Evolutionary conservation across 2,329 filamentous ascomycete species (phyloP), one percentile per base, ranked within the genome.

Genomic region (Diaporthe vaccinii): DNA sequence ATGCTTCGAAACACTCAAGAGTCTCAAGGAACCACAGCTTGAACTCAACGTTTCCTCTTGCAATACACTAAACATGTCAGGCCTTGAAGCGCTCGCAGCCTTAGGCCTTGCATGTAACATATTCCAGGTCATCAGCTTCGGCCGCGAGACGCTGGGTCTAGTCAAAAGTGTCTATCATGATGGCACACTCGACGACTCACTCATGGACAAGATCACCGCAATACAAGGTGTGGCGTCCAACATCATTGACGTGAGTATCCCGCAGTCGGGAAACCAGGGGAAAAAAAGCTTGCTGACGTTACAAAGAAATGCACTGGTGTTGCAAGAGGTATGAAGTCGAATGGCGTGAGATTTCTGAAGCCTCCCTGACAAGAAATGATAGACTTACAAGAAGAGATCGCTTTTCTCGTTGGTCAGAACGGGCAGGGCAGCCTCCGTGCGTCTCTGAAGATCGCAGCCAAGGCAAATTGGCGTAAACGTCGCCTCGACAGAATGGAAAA

Each of bases 121-220:
- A 3, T 34, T 67, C 12, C 61, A 67, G 61, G 25, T 28, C 17
- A 34, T 67, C 41, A 67, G 61, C 61, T 67, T 67, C 20, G 61
- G 61, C 4, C 61, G 61, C 12, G 61, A 67, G 22, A 67, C 61
- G 2, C 31, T 67, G 10, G 10, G 1, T n/a, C 17, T 51, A 14
- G 61, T 67, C 10, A 67, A 25, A n/a, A 12, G 0, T 3, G 25
- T 51, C 20, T 67, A 67, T 17, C 28, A 5, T 0, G 20, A 36
- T 10, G 61, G 61, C 2, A n/a, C 28, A 12, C 22, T 67, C 3
- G 61, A 67, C 20, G 1, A 67, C 0, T 51, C 61, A n/a, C 44
- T 67, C 12, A 36, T 49, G 17, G 10, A 34, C 41, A 67, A 67
- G 44, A 67, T 31, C 6, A 51, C 20, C 20, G 41, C 28, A 0